These are phyloP conservation scores for Podosphaera aphanis DNA, from an alignment of 2,329 filamentous ascomycete genomes.

Conservation along the genomic window DNA sequence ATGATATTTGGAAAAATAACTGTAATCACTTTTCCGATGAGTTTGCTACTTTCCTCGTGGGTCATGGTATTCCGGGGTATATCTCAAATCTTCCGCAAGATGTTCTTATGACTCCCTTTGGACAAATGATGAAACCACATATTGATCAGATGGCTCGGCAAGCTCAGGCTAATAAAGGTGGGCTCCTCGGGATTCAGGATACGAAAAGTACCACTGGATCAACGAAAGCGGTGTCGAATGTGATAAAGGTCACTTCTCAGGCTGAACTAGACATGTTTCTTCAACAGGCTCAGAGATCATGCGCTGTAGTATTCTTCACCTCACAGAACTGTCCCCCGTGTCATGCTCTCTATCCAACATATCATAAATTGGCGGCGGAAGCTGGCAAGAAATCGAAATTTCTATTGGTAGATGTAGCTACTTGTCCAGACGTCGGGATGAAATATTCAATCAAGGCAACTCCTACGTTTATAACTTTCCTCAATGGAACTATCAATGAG, in stretches of 20 bases:
- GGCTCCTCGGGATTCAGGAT: conserved; percentile 12
- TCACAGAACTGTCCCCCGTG: conserved; percentile 71
- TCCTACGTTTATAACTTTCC: conserved; percentile 72
- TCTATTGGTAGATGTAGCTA: conserved; percentile 62
- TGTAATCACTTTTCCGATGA: conserved; percentile 97
- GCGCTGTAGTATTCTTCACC: conserved; percentile 77
- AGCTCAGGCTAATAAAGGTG: conserved; percentile 27
- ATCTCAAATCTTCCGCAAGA: conserved; percentile 68
- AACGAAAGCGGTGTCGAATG: conserved; percentile 20
- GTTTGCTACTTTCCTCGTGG: conserved; percentile 69
- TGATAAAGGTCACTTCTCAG: conserved; percentile 36
- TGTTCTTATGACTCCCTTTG: conserved; percentile 68
- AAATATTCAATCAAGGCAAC: conserved; percentile 51
- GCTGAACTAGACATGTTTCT: conserved; percentile 37
- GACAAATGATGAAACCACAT: conserved; percentile 65
- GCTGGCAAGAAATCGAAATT: conserved; percentile 42
- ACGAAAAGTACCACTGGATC: conserved; percentile 5
- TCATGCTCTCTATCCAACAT: conserved; percentile 59
- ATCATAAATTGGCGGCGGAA: conserved; percentile 57
- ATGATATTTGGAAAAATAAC: conserved; percentile 77
- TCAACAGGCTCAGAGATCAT: conserved; percentile 34
- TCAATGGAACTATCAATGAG: conserved; percentile 51
- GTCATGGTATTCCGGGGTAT: conserved; percentile 66
- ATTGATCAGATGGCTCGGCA: conserved; percentile 36
- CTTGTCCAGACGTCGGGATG: conserved; percentile 36